Evolutionary conservation across 768 basidiomycete species (phyloP).

Genomic region (Suillus subluteus): DNA sequence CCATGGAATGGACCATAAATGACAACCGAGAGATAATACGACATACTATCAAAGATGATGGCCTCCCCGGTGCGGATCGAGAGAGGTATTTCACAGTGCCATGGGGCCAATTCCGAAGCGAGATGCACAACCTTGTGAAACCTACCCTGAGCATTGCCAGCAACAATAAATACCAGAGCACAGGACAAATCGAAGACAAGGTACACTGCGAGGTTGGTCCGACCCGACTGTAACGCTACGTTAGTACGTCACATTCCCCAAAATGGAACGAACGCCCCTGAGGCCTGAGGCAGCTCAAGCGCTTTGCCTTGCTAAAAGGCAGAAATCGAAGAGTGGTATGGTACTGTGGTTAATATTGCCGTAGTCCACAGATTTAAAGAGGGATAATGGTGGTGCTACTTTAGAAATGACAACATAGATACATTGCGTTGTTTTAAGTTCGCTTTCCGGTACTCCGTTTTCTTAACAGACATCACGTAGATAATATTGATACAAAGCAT

Average conservation of each 20-base stretch:
- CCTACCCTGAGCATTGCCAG: neutral
- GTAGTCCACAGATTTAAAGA: neutral
- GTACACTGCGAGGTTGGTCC: neutral
- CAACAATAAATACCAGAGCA: neutral
- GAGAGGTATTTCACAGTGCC: neutral
- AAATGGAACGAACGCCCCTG: neutral
- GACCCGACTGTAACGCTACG: neutral
- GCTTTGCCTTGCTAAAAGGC: too few relatives aligned
- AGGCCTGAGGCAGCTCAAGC: neutral
- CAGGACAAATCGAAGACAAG: neutral
- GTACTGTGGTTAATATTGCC: neutral
- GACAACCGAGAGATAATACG: neutral
- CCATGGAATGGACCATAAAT: neutral
- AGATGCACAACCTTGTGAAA: neutral
- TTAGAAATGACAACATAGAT: neutral
- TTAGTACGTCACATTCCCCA: neutral
- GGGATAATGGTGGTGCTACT: neutral
- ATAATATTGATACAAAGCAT: neutral
- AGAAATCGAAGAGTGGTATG: neutral
- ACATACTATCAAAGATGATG: neutral
- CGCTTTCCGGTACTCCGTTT: neutral
- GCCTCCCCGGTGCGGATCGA: neutral
- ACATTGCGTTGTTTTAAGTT: neutral
- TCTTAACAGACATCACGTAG: neutral
- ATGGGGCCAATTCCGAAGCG: neutral